phyloP scores from a whole-genome alignment of 139 green algal genomes.

The Chlorella sp. region DNA sequence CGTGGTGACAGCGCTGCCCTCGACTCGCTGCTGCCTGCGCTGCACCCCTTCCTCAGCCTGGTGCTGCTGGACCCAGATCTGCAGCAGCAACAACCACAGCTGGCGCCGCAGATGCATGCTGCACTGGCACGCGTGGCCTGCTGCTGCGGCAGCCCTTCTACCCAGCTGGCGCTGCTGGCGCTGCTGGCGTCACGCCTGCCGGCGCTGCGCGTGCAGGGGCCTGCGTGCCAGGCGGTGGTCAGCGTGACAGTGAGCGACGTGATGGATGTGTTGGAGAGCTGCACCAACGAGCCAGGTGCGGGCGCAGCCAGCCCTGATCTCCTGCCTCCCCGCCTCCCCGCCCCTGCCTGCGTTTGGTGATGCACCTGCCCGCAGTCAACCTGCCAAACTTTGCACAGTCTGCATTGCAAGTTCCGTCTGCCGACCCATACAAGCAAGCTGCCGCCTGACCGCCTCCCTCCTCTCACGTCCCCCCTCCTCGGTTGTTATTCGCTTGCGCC shows the following conservation, averaged over 20 bases:
- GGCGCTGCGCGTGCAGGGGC: neutral
- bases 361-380: neutral
- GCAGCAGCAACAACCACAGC: constrained; percentile 2
- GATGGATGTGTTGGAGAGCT: constrained; percentile 24
- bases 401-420: neutral
- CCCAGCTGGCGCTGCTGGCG: constrained; percentile 26
- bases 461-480: neutral
- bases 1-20: neutral
- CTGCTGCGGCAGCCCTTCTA: neutral
- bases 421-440: too few relatives aligned
- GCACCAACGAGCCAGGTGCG: neutral
- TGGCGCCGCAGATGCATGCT: constrained; percentile 4
- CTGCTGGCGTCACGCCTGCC: constrained; percentile 22
- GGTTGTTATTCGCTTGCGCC: neutral
- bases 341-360: too few relatives aligned
- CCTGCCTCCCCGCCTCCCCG: too few relatives aligned
- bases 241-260: neutral
- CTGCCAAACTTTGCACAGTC: too few relatives aligned
- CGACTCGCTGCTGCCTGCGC: neutral
- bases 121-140: constrained; percentile 10
- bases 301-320: too few relatives aligned
- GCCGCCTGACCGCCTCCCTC: too few relatives aligned
- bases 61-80: constrained; percentile 17
- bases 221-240: constrained; percentile 2
- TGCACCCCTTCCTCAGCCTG: constrained; percentile 25